Evolutionary conservation across 2,329 filamentous ascomycete genomes (phyloP), one percentile per base, ranked within the genome.

Genomic region (Calonectria leucothoes): DNA sequence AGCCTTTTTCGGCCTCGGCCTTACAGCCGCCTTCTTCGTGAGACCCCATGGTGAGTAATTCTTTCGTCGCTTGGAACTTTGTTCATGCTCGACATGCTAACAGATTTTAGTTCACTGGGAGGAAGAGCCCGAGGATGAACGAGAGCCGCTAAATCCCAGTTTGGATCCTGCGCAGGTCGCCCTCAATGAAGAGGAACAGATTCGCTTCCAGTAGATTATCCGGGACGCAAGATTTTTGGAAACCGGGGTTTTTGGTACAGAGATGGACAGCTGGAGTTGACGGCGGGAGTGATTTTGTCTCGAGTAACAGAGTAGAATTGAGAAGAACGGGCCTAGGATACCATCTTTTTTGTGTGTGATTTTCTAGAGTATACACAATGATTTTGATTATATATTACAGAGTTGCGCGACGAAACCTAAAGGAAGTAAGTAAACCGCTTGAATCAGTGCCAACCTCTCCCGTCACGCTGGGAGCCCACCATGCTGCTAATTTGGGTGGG

Each of bases 11-110:
- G 89, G 86, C 1, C 29, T 92, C 11, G 92, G 92, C 0, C 89
- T 96, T 35, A 66, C 92, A 2, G 88, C 91, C 68, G 94, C 92
- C 80, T 93, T 93, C 83, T 90, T 95, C 68, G 87, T 98, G 31
- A 90, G 87, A 79, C 93, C 95, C 4, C 88, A 94, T 86, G 88
- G 95, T 97, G 87, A 86, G 94, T 90, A 45, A 33, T 49, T n/a
- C 25, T 20, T 5, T 17, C n/a, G 11, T 4, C 6, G 11, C 14
- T 52, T 27, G 6, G 0, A 23, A 23, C n/a, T 10, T 23, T 42
- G 2, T 25, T 12, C 2, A 45, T 45, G 14, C 15, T 17, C 14
- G n/a, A 39, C 11, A 49, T 57, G 68, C 78, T 83, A 20, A 82
- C 57, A 8, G 33, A 20, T 1, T 48, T 33, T 35, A 85, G 84